These are phyloP conservation scores for Penicillium sp. DNA, from an alignment of 2,329 filamentous ascomycete species.

Conservation along the genomic window DNA sequence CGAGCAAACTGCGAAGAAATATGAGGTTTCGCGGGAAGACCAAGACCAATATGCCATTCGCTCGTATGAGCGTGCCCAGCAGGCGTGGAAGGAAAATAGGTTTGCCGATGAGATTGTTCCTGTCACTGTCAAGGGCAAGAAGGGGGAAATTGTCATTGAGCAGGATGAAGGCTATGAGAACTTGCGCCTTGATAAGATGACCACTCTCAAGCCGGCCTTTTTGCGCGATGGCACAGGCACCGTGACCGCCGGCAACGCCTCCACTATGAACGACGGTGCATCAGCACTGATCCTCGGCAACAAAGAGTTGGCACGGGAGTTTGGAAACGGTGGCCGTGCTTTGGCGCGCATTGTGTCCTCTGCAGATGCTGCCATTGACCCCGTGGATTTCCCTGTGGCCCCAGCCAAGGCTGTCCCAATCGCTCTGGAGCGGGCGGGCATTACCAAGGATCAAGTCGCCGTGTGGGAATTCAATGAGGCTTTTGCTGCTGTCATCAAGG, in stretches of 20 bases:
- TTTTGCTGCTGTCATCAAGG: constrained; percentile 90
- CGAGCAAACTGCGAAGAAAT: constrained; percentile 87
- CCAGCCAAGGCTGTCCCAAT: constrained; percentile 88
- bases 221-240: constrained; percentile 77
- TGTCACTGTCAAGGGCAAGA: constrained; percentile 76
- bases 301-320: constrained; percentile 72
- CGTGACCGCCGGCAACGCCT: constrained; percentile 91
- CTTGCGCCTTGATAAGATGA: constrained; percentile 78
- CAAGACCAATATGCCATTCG: constrained; percentile 88
- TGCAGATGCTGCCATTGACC: constrained; percentile 83
- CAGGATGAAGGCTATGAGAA: constrained; percentile 87
- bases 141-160: constrained; percentile 71
- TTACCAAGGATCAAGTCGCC: constrained; percentile 84
- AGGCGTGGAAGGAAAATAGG: constrained; percentile 73
- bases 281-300: constrained; percentile 81
- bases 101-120: constrained; percentile 89
- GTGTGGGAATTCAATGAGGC: constrained; percentile 99
- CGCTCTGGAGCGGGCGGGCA: constrained; percentile 79
- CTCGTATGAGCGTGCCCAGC: constrained; percentile 83
- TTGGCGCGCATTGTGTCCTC: constrained; percentile 80
- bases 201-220: constrained; percentile 85
- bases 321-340: constrained; percentile 69
- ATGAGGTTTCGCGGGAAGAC: constrained; percentile 70
- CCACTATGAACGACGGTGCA: constrained; percentile 89
- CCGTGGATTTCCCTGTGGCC: constrained; percentile 90